Conservation (phyloP, 2,329 filamentous ascomycete genomes). For the Simplicillium sp. region DNA sequence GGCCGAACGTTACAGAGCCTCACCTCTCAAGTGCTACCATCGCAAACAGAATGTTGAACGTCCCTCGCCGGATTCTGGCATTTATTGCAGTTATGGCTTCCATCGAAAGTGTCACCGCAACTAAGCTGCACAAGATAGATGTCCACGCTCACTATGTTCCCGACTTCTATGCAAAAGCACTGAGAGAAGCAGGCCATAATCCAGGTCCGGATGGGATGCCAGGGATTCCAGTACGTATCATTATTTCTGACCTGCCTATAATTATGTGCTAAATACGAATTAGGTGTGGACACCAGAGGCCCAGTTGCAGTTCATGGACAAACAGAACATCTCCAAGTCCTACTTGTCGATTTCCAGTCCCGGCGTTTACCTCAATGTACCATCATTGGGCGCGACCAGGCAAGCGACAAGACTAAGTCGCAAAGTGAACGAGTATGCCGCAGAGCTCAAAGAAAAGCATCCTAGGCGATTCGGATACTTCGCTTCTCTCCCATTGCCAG, state of each 20-base stretch:
- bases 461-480: slow-evolving; percentile 33
- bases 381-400: too few species aligned
- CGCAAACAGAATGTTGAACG: too few species aligned
- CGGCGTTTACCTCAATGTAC: slow-evolving; percentile 9
- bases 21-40: too few species aligned
- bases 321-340: slow-evolving; percentile 10
- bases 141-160: slow-evolving; percentile 8
- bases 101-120: too few species aligned
- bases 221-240: slow-evolving; percentile 11
- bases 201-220: slow-evolving; percentile 16
- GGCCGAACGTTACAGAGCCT: too few species aligned
- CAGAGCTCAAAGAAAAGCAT: too few species aligned
- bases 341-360: slow-evolving; percentile 15
- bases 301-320: slow-evolving; percentile 13
- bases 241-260: not conserved
- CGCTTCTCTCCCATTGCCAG: slow-evolving; percentile 41
- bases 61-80: too few species aligned
- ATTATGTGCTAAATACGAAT: too few species aligned
- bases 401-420: too few species aligned
- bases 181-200: slow-evolving; percentile 12
- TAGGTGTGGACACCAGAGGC: slow-evolving; percentile 8
- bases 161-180: slow-evolving; percentile 13
- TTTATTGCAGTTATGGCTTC: too few species aligned
- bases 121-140: too few species aligned
- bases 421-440: too few species aligned